phyloP scores from a whole-genome alignment of 768 basidiomycete genomes.

The Cystofilobasidium ferigula region DNA sequence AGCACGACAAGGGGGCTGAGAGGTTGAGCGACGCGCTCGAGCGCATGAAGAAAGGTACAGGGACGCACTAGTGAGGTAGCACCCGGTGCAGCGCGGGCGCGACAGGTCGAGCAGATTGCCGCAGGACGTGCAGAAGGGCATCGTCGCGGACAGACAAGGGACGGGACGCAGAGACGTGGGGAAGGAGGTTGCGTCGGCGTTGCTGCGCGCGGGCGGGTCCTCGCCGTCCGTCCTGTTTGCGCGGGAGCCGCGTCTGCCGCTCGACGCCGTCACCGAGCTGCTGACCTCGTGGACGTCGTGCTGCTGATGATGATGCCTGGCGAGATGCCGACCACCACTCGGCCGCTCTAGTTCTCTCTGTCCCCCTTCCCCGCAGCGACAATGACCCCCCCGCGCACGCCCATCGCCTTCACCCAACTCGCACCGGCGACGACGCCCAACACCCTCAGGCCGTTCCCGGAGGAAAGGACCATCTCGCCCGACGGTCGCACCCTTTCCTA shows the following conservation, averaged over 20 bases:
- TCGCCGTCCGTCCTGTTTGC: no score
- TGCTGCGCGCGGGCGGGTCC: no score
- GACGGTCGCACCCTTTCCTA: neutral
- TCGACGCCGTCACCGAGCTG: no score
- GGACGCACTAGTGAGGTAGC: neutral
- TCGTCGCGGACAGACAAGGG: neutral
- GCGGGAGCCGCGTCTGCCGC: no score
- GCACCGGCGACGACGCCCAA: neutral
- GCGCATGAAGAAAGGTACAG: neutral
- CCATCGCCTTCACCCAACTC: neutral
- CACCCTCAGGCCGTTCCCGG: neutral
- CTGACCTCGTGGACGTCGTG: no score
- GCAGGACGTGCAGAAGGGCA: neutral
- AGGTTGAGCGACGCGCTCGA: neutral
- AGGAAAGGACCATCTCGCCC: neutral
- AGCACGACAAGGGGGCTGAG: neutral
- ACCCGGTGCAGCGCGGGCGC: neutral
- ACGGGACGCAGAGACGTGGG: neutral
- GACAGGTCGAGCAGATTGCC: neutral
- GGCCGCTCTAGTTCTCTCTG: neutral
- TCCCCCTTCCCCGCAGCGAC: neutral
- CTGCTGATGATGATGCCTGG: no score
- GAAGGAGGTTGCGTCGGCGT: neutral
- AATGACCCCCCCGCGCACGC: neutral
- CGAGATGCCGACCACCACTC: no score